phyloP scores from a whole-genome alignment of 768 basidiomycete species.

The Auriculariales sp. region DNA sequence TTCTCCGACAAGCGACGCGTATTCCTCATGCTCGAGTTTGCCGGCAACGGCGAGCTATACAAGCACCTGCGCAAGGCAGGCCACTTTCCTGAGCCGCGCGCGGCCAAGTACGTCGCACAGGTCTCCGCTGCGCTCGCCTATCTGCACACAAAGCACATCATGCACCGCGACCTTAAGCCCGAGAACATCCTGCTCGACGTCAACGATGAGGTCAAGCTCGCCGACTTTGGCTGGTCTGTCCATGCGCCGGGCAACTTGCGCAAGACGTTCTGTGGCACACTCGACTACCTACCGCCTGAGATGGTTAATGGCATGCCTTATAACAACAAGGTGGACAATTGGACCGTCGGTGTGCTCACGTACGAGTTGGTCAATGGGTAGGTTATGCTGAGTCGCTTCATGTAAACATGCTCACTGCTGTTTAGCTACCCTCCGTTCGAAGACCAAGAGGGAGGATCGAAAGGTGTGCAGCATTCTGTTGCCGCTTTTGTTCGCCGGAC shows the following conservation, averaged over 20 bases:
- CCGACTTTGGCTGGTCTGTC: constrained; percentile 32
- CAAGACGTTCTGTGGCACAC: constrained; percentile 27
- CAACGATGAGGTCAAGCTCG: constrained; percentile 32
- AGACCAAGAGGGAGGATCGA: constrained; percentile 11
- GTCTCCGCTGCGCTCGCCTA: constrained; percentile 32
- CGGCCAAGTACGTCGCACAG: constrained; percentile 28
- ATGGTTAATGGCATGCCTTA: constrained; percentile 30
- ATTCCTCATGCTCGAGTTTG: constrained; percentile 24
- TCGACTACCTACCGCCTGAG: constrained; percentile 35
- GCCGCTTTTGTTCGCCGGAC: neutral
- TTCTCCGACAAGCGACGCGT: constrained; percentile 26
- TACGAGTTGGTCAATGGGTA: constrained; percentile 35
- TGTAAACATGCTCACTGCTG: too few relatives aligned
- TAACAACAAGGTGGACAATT: constrained; percentile 28
- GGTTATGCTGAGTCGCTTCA: too few relatives aligned
- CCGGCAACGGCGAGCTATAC: constrained; percentile 24
- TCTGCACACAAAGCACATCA: constrained; percentile 32
- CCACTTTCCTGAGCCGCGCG: constrained; percentile 20
- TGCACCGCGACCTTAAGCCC: constrained; percentile 37
- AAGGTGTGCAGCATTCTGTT: constrained; percentile 1
- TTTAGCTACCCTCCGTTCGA: constrained; percentile 31
- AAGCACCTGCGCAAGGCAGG: constrained; percentile 22
- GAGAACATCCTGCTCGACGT: constrained; percentile 31
- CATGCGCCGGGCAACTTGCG: constrained; percentile 27
- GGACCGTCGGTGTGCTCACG: constrained; percentile 31